These are phyloP conservation scores for Hymenoscyphus fraxineus DNA, from an alignment of 2,329 filamentous ascomycete genomes.

Conservation along the genomic window DNA sequence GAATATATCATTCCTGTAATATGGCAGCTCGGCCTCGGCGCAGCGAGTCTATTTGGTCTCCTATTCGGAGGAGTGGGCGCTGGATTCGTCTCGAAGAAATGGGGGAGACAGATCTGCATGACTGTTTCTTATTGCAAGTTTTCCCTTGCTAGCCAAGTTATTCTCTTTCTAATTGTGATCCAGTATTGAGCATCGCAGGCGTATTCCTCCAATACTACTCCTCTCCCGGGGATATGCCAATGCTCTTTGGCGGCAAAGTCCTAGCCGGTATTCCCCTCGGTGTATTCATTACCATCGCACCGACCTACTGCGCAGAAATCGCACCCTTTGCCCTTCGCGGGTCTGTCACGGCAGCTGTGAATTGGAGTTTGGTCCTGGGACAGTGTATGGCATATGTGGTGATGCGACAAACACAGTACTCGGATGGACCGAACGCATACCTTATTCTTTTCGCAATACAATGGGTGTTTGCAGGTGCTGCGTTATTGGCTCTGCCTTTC, in stretches of 20 bases:
- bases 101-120: conserved; percentile 24
- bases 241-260: conserved; percentile 44
- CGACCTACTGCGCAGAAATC: conserved; percentile 26
- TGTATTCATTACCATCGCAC: conserved; percentile 43
- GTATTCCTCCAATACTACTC: conserved; percentile 24
- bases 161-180: background rate
- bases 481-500: conserved; percentile 41
- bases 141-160: background rate
- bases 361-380: conserved; percentile 26
- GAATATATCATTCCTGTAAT: conserved; percentile 22
- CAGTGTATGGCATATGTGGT: conserved; percentile 26
- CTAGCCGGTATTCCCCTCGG: conserved; percentile 48
- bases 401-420: conserved; percentile 38
- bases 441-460: conserved; percentile 46
- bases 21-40: conserved; percentile 23
- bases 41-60: conserved; percentile 19
- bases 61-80: conserved; percentile 21
- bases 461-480: conserved; percentile 47
- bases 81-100: conserved; percentile 20
- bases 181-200: conserved; percentile 21
- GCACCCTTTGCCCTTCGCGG: conserved; percentile 24
- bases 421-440: conserved; percentile 35
- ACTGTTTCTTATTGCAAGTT: conserved; percentile 19
- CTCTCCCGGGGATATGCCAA: conserved; percentile 10
- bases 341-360: conserved; percentile 22